Conservation (phyloP, 192 early-diverging fungal genomes). For the Backusella mclennaniae region DNA sequence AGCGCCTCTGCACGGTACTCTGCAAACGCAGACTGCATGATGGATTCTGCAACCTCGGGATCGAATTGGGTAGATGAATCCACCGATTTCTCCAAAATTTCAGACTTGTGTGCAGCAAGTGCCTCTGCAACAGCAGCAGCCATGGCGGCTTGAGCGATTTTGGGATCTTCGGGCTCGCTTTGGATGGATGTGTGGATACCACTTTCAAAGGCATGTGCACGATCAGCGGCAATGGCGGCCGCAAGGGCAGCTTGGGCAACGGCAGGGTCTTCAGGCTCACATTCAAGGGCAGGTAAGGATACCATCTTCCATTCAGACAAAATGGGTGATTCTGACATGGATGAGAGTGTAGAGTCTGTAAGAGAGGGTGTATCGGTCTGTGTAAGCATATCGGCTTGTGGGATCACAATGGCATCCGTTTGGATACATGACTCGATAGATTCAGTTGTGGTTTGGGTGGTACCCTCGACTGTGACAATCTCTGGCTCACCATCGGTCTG, state of each 20-base stretch:
- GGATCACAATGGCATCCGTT: background rate
- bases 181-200: background rate
- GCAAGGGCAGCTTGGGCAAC: background rate
- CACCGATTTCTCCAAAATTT: background rate
- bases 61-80: background rate
- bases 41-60: background rate
- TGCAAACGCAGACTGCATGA: background rate
- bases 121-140: constrained; percentile 33
- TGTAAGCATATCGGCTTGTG: background rate
- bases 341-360: background rate
- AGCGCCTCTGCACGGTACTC: background rate
- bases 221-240: background rate
- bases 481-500: background rate
- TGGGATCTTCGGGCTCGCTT: constrained; percentile 4
- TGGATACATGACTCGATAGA: background rate
- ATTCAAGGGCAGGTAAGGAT: background rate
- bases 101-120: constrained; percentile 8
- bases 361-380: constrained; percentile 2
- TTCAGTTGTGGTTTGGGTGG: background rate
- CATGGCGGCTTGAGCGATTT: constrained; percentile 27
- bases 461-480: background rate
- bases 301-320: constrained; percentile 21
- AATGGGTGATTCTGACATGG: constrained; percentile 27
- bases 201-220: background rate
- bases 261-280: background rate